These are phyloP conservation scores for Sporothrix euskadiensis DNA, from an alignment of 2,329 filamentous ascomycete species.

Conservation along the genomic window DNA sequence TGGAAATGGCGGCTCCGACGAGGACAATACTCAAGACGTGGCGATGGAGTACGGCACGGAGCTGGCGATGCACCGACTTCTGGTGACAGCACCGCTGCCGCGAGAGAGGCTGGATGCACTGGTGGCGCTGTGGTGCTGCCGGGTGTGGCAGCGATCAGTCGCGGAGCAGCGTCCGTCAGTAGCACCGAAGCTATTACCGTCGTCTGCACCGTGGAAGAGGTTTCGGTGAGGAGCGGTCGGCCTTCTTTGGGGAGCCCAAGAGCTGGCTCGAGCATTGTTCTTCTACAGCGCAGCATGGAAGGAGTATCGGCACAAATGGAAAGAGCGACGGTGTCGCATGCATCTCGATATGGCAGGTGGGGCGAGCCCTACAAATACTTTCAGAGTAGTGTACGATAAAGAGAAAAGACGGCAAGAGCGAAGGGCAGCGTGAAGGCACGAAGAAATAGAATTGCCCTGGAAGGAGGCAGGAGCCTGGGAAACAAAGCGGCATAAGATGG, in stretches of 20 bases:
- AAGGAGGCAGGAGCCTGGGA: neutral
- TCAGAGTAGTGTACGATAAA: neutral
- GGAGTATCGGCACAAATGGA: neutral
- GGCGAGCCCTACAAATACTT: neutral
- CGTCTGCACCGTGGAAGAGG: neutral
- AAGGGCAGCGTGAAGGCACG: neutral
- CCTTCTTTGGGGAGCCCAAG: neutral
- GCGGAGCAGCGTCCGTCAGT: neutral
- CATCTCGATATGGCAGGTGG: neutral
- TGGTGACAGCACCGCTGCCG: neutral
- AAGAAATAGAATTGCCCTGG: neutral
- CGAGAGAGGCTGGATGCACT: neutral
- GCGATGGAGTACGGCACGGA: constrained; percentile 4
- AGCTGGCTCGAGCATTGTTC: neutral
- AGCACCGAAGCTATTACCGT: neutral
- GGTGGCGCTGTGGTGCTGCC: neutral
- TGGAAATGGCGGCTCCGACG: neutral
- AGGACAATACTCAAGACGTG: neutral
- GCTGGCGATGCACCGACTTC: neutral
- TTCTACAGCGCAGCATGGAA: too few relatives aligned
- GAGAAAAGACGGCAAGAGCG: neutral
- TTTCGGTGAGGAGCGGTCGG: neutral
- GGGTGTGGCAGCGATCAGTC: neutral
- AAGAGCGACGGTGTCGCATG: neutral
- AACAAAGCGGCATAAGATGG: neutral